Percentiles rank a stretch among this genome's conserved stretches.
Conservation (phyloP, 1,284 basidiomycete species). For the Volvariella volvacea region DNA sequence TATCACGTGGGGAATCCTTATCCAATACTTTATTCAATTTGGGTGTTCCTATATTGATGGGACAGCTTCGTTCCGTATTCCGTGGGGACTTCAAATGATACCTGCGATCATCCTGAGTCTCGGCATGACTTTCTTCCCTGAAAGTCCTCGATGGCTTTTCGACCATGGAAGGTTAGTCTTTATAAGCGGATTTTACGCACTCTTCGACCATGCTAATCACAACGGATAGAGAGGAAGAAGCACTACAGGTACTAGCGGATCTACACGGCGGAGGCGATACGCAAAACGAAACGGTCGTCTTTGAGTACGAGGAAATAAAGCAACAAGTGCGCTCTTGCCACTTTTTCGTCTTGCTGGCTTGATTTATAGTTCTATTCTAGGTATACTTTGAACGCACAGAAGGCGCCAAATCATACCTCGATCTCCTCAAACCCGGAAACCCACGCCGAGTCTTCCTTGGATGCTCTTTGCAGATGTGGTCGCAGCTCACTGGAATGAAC, state of each 20-base stretch:
- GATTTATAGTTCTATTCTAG: conserved; percentile 12
- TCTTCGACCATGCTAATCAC: conserved; percentile 2
- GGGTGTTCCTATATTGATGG: conserved; percentile 70
- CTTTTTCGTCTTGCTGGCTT: not conserved
- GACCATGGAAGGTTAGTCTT: conserved; percentile 44
- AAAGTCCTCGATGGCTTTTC: conserved; percentile 63
- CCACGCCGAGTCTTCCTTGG: conserved; percentile 55
- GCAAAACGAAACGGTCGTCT: conserved; percentile 58
- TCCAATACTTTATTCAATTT: conserved; percentile 71
- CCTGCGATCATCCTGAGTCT: conserved; percentile 61
- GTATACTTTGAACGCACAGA: conserved; percentile 56
- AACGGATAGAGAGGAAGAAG: conserved; percentile 51
- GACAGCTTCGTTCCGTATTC: conserved; percentile 68
- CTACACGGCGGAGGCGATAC: conserved; percentile 71
- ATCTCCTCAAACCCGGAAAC: conserved; percentile 56
- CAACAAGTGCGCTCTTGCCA: conserved; percentile 37
- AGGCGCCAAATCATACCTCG: conserved; percentile 65
- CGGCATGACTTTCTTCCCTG: conserved; percentile 67
- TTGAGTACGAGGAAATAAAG: conserved; percentile 78
- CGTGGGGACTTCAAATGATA: conserved; percentile 75
- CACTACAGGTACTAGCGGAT: conserved; percentile 71
- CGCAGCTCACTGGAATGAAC: conserved; percentile 56
- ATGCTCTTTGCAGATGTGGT: conserved; percentile 57
- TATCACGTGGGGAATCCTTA: conserved; percentile 70
- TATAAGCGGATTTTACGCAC: not conserved